These are phyloP conservation scores for Colletotrichum sp. DNA, from an alignment of 2,329 filamentous ascomycete genomes.

Conservation along the genomic window DNA sequence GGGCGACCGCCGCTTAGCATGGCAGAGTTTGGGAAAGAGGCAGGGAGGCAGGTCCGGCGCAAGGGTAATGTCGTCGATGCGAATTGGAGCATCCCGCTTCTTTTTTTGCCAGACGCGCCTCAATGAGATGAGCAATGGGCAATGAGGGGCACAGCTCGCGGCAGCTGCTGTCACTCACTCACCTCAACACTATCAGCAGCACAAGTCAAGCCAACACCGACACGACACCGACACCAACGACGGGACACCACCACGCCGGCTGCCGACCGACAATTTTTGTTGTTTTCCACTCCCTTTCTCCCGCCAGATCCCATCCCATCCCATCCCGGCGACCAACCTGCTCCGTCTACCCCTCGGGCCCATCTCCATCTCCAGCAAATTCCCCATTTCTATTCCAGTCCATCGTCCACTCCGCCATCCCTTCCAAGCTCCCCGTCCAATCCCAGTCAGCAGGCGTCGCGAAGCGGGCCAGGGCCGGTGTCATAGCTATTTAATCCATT, in stretches of 20 bases:
- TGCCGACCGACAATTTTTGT: neutral
- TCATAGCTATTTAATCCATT: constrained; percentile 14
- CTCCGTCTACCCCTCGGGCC: neutral
- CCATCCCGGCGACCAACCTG: neutral
- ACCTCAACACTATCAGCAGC: neutral
- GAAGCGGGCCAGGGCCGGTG: neutral
- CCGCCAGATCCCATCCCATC: neutral
- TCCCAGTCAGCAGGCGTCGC: neutral
- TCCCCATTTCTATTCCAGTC: neutral
- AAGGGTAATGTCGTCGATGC: neutral
- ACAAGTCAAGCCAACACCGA: neutral
- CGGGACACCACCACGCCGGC: neutral
- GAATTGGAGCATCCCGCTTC: neutral
- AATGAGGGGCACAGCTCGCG: neutral
- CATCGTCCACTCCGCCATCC: neutral
- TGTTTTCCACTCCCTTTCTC: neutral
- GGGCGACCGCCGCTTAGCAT: neutral
- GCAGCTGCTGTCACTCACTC: neutral
- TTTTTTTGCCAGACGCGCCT: neutral
- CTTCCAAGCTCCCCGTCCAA: neutral
- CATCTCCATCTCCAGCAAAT: neutral
- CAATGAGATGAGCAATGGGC: neutral
- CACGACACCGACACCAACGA: neutral
- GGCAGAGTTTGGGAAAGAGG: neutral
- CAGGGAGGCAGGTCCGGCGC: neutral